These are phyloP conservation scores for Xylaria flabelliformis DNA, from an alignment of 495 filamentous ascomycete genomes.

Conservation along the genomic window DNA sequence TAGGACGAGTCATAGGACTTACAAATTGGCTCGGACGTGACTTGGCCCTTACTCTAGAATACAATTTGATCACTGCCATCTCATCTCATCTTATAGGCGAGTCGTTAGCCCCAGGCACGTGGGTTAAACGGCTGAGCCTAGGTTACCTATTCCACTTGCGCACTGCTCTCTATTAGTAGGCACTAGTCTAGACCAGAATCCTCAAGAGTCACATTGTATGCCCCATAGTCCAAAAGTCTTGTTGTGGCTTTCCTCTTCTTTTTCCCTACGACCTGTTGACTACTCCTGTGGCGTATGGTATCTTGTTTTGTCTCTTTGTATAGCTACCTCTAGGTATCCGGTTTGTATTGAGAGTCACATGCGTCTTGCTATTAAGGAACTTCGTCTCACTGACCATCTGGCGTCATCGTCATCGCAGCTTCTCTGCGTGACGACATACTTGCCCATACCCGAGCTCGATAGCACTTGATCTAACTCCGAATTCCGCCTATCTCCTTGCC, in stretches of 20 bases:
- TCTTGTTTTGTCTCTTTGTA: neutral
- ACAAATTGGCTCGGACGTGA: no score
- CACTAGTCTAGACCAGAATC: neutral
- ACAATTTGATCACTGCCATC: neutral
- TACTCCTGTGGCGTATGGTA: neutral
- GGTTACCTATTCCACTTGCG: slow-evolving; percentile 6
- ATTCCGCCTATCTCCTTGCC: neutral
- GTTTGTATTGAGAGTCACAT: neutral
- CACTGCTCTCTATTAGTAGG: neutral
- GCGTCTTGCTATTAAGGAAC: neutral
- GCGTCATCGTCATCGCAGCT: slow-evolving; percentile 7
- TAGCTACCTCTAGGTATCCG: no score
- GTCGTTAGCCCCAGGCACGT: slow-evolving; percentile 10
- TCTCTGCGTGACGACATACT: neutral
- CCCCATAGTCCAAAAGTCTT: neutral
- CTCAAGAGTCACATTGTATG: neutral
- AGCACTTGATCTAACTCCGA: neutral
- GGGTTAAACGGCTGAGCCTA: neutral
- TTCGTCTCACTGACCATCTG: neutral
- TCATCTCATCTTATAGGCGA: neutral
- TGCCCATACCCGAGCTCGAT: neutral
- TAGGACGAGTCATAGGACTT: slow-evolving; percentile 2
- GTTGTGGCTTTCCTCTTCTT: neutral
- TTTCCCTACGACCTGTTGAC: neutral
- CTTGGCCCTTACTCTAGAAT: no score